A percentile compares a stretch with the other conserved stretches of the same genome.
Evolutionary conservation across 2,329 filamentous ascomycete genomes (phyloP).

Genomic region (Talaromyces sp.): DNA sequence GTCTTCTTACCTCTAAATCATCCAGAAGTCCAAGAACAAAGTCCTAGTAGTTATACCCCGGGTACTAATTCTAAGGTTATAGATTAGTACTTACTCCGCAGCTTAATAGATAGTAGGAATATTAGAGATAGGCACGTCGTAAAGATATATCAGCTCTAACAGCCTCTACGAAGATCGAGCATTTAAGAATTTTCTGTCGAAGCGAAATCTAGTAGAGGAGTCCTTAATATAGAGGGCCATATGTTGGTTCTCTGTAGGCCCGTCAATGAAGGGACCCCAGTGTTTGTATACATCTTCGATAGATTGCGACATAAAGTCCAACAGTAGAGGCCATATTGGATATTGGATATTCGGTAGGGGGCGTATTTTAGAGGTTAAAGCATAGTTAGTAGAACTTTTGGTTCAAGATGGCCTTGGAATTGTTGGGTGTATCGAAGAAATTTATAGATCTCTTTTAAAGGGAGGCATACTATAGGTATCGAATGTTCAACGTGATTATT

Average conservation of each 20-base stretch:
- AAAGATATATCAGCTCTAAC: background rate
- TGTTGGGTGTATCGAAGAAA: too few species aligned
- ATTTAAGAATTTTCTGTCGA: background rate
- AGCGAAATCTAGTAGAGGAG: background rate
- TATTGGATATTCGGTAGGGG: too few species aligned
- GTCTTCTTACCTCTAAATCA: too few species aligned
- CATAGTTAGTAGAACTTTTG: too few species aligned
- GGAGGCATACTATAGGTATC: too few species aligned
- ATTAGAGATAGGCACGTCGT: background rate
- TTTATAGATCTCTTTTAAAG: too few species aligned
- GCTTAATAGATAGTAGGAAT: background rate
- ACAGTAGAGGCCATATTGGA: too few species aligned
- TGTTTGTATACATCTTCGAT: background rate
- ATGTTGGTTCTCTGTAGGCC: background rate
- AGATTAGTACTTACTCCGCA: conserved; percentile 8
- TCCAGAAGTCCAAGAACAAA: conserved; percentile 32
- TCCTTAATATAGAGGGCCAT: background rate
- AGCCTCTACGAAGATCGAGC: background rate
- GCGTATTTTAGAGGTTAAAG: too few species aligned
- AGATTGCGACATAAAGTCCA: too few species aligned
- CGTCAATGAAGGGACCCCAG: background rate
- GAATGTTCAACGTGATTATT: too few species aligned
- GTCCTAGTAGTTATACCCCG: conserved; percentile 30
- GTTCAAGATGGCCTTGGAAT: too few species aligned
- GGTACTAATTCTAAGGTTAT: conserved; percentile 23